Evolutionary conservation across 139 green algal genomes (phyloP).

Genomic region (Volvox africanus): DNA sequence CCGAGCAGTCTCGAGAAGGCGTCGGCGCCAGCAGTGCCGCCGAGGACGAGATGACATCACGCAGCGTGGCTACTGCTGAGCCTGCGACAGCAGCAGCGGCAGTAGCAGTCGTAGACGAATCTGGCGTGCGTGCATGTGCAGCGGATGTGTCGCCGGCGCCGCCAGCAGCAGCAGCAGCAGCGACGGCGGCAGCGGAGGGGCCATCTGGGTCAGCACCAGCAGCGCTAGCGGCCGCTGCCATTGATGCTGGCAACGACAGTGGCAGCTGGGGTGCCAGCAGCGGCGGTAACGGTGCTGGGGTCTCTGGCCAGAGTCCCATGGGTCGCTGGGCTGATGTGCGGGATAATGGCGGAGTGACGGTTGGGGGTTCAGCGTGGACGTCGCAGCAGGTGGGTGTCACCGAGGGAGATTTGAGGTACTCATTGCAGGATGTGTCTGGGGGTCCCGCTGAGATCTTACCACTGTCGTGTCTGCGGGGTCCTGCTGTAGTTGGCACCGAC

Average conservation of each 20-base stretch:
- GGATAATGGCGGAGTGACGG: not conserved
- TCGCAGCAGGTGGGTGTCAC: not conserved
- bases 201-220: not conserved
- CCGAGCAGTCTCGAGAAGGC: not conserved
- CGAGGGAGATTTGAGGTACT: not conserved
- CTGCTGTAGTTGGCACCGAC: not conserved
- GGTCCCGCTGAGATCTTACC: not conserved
- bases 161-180: not conserved
- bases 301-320: not conserved
- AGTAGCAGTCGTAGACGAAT: not conserved
- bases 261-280: not conserved
- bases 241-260: not conserved
- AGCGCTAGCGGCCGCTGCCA: not conserved
- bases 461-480: not conserved
- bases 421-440: not conserved
- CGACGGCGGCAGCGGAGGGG: too few relatives aligned
- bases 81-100: not conserved
- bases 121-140: not conserved
- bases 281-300: not conserved
- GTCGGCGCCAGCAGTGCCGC: too few relatives aligned
- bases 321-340: not conserved
- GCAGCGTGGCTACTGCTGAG: too few relatives aligned
- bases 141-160: not conserved
- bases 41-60: too few relatives aligned
- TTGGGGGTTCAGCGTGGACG: not conserved